These are phyloP conservation scores for Kluyveromyces sp. DNA, from an alignment of 1,139 yeast species.

Conservation along the genomic window DNA sequence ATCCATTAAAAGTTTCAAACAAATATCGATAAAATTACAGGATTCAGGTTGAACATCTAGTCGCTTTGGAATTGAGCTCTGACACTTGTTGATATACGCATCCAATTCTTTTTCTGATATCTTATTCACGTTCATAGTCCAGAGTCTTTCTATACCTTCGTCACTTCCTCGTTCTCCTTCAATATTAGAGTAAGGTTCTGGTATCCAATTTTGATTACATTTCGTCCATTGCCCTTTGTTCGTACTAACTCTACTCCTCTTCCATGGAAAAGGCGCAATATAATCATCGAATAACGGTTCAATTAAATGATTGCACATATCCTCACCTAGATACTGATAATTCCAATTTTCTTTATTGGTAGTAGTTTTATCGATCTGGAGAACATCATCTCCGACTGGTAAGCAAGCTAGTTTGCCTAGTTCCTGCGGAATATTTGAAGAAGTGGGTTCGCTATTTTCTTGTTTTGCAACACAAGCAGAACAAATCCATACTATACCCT, in stretches of 20 bases:
- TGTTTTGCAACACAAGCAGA: constrained; percentile 56
- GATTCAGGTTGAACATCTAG: constrained; percentile 43
- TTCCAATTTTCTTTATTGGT: constrained; percentile 17
- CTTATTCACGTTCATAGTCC: constrained; percentile 45
- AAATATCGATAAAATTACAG: constrained; percentile 77
- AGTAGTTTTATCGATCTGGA: neutral
- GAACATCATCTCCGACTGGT: neutral
- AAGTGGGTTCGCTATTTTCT: constrained; percentile 16
- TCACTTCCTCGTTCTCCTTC: constrained; percentile 66
- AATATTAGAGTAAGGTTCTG: constrained; percentile 11
- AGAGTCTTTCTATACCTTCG: constrained; percentile 58
- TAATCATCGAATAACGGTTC: constrained; percentile 17
- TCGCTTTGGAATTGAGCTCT: constrained; percentile 44
- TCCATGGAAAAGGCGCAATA: constrained; percentile 24
- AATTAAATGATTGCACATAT: constrained; percentile 16
- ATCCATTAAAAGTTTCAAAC: constrained; percentile 48
- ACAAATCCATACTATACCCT: constrained; percentile 95
- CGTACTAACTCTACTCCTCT: constrained; percentile 21
- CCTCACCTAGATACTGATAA: constrained; percentile 27
- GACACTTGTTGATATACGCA: constrained; percentile 46
- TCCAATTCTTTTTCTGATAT: constrained; percentile 38
- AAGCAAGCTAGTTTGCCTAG: constrained; percentile 5
- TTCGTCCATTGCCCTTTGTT: constrained; percentile 26
- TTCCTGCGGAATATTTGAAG: constrained; percentile 1
- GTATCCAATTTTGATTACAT: constrained; percentile 13